Percentiles rank a stretch among this genome's conserved stretches.
These are phyloP conservation scores for Alnus rubra DNA, from an alignment of 306 rosid genomes.

Conservation along the genomic window DNA sequence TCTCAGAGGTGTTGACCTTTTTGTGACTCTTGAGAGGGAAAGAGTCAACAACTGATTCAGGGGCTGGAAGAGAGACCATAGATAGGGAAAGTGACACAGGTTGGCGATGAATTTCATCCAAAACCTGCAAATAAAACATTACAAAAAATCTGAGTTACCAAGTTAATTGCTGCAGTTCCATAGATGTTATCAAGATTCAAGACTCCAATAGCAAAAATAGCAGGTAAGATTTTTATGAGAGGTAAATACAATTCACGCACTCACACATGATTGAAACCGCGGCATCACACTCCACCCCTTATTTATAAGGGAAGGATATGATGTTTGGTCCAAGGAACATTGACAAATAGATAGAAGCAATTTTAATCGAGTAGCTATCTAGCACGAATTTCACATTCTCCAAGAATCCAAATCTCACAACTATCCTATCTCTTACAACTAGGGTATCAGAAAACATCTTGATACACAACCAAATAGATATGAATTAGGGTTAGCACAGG, in stretches of 20 bases:
- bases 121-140: conserved; percentile 55
- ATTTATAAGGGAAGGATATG: not conserved
- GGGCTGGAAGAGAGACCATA: conserved; percentile 92
- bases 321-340: not conserved
- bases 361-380: not conserved
- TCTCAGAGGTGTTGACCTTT: conserved; percentile 49
- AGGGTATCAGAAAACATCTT: not conserved
- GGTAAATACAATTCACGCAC: not conserved
- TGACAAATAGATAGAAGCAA: not conserved
- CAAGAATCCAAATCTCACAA: not conserved
- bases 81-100: conserved; percentile 79
- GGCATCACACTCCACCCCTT: not conserved
- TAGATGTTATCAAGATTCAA: not conserved
- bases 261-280: not conserved
- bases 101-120: conserved; percentile 96
- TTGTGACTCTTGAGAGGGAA: conserved; percentile 79
- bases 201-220: not conserved
- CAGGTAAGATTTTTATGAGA: not conserved
- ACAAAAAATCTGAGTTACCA: conserved; percentile 9
- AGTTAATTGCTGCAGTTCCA: not conserved
- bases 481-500: not conserved
- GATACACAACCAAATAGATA: not conserved
- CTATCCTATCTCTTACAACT: not conserved
- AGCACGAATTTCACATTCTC: not conserved
- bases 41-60: conserved; percentile 81